A percentile compares a stretch with the other conserved stretches of the same genome.
These are phyloP conservation scores for Vickermania spadyakhi DNA, from an alignment of 208 protist genomes.

Conservation along the genomic window DNA sequence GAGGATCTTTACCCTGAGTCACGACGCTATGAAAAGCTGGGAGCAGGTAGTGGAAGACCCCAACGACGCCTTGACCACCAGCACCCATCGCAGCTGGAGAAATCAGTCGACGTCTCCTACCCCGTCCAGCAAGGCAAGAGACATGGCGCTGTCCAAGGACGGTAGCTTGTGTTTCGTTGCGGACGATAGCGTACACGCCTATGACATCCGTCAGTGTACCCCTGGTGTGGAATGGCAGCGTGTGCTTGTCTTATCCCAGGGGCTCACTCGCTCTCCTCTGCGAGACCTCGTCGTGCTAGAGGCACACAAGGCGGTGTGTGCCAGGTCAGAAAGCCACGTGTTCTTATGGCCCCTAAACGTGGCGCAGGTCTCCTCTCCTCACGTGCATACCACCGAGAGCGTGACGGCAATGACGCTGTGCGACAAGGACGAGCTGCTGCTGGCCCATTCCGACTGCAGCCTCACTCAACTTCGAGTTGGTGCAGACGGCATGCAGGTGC, in stretches of 20 bases:
- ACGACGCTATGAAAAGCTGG: constrained; percentile 74
- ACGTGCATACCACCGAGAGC: constrained; percentile 4
- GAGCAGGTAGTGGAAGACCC: constrained; percentile 39
- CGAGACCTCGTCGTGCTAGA: constrained; percentile 25
- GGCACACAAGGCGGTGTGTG: constrained; percentile 28
- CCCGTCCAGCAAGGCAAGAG: constrained; percentile 30
- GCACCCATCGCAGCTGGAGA: constrained; percentile 33
- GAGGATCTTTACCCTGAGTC: constrained; percentile 69
- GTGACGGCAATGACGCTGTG: constrained; percentile 55
- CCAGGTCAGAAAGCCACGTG: constrained; percentile 22
- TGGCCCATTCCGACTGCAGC: constrained; percentile 21
- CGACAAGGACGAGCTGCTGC: constrained; percentile 27
- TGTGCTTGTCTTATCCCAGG: constrained; percentile 46
- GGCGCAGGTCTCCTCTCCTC: constrained; percentile 5
- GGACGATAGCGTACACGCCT: constrained; percentile 74
- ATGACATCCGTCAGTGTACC: constrained; percentile 24
- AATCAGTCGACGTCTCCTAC: constrained; percentile 65
- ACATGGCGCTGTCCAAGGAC: constrained; percentile 53
- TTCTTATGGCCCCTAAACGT: constrained; percentile 52
- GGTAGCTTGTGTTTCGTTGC: constrained; percentile 67
- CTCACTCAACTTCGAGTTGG: constrained; percentile 31
- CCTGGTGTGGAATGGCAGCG: constrained; percentile 50
- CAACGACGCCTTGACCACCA: constrained; percentile 25
- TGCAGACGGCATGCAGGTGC: background rate
- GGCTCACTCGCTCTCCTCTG: constrained; percentile 28